Percentiles rank a stretch among this genome's conserved stretches.
phyloP scores from a whole-genome alignment of 2,329 filamentous ascomycete genomes.

The Pseudogymnoascus sp. region DNA sequence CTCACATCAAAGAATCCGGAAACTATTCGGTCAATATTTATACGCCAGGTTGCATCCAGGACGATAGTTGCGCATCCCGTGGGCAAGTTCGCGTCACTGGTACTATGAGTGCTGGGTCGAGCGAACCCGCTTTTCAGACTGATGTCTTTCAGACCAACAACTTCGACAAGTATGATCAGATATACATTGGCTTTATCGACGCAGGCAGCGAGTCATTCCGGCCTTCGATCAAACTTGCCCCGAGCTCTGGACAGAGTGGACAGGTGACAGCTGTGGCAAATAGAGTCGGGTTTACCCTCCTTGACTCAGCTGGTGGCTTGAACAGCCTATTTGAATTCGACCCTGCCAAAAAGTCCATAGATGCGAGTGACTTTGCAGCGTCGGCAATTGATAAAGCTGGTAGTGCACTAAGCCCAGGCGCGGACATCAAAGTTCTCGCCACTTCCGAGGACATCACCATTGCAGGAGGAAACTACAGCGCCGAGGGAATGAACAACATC shows the following conservation, averaged over 20 bases:
- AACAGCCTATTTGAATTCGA: slow-evolving; percentile 90
- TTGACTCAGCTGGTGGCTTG: slow-evolving; percentile 66
- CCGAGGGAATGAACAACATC: slow-evolving; percentile 61
- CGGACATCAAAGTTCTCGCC: slow-evolving; percentile 61
- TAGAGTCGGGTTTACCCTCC: slow-evolving; percentile 66
- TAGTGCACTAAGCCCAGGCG: slow-evolving; percentile 55
- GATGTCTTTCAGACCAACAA: slow-evolving; percentile 84
- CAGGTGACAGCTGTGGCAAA: slow-evolving; percentile 80
- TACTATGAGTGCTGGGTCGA: slow-evolving; percentile 47
- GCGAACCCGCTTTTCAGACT: slow-evolving; percentile 42
- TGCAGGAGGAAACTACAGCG: slow-evolving; percentile 77
- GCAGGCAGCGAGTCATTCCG: slow-evolving; percentile 63
- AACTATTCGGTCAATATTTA: slow-evolving; percentile 88
- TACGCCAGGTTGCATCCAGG: slow-evolving; percentile 81
- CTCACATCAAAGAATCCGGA: slow-evolving; percentile 78
- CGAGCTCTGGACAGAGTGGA: slow-evolving; percentile 52
- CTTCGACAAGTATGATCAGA: slow-evolving; percentile 91
- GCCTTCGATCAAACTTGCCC: slow-evolving; percentile 69
- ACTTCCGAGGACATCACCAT: slow-evolving; percentile 58
- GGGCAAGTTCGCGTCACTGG: slow-evolving; percentile 78
- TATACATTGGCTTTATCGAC: slow-evolving; percentile 81
- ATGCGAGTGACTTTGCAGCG: slow-evolving; percentile 53
- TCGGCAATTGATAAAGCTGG: slow-evolving; percentile 74
- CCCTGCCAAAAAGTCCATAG: slow-evolving; percentile 50
- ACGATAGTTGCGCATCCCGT: slow-evolving; percentile 64